Evolutionary conservation across 371 early-diverging fungal genomes (phyloP), one percentile per base, ranked within the genome.

Genomic region (Mortierella sp.): DNA sequence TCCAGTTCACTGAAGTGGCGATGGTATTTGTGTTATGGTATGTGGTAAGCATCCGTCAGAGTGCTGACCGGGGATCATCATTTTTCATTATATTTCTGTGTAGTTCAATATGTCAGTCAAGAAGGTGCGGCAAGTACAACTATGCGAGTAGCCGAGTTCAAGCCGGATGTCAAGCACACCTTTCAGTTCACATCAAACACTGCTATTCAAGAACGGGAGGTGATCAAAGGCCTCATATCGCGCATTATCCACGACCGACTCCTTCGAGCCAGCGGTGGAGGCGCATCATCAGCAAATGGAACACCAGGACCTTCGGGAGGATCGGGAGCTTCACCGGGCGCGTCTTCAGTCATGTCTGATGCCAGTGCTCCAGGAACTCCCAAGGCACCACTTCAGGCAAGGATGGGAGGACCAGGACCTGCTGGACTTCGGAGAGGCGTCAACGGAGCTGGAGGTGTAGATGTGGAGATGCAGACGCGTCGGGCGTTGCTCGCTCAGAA

Each of bases 401-500:
- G 55, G 60, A 65, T 80, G 48, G 75, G 78, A 68, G 68, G 68
- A 38, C 41, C 68, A 6, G 41, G 63, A 24, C 27, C 70, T 29
- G 48, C 75, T 24, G 75, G 68, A 21, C 27, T 56, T 35, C 70
- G 76, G 18, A 63, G 76, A 65, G 75, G 76, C 0, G 10, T 81
- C 49, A 84, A 74, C 70, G 78, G 78, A 18, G 21, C 74, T 43
- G 87, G 82, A 8, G 73, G 80, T 1, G 58, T 82, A 0, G 68
- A 68, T 24, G 92, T 91, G 32, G 88, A 82, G 46, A 58, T 96
- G 56, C 89, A 91, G 68, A 86, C 92, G 12, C 88, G 97, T 44
- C 90, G 90, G 71, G 90, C 90, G 2, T 88, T 97, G 12, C 81
- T 97, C 44, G 88, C 92, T 0, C 91, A 93, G 24, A 94, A 94